phyloP scores from a whole-genome alignment of 768 basidiomycete species.

The Serendipita sp. region DNA sequence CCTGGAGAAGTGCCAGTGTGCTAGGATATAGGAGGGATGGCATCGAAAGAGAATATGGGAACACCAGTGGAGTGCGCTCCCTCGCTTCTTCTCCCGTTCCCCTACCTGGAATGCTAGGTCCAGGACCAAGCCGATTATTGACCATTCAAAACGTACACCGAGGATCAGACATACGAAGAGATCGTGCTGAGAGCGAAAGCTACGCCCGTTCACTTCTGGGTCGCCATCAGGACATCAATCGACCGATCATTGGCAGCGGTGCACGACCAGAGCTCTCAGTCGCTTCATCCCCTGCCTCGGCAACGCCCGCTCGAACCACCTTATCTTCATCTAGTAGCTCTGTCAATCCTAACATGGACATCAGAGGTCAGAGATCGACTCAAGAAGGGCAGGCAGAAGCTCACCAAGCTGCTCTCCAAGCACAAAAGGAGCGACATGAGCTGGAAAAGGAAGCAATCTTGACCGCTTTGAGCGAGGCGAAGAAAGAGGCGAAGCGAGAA shows the following conservation, averaged over 20 bases:
- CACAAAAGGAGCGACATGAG: background rate
- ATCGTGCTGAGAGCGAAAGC: background rate
- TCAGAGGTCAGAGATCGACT: background rate
- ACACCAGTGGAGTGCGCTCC: background rate
- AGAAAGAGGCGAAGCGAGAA: background rate
- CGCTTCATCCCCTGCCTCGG: background rate
- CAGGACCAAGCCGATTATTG: background rate
- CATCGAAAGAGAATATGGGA: background rate
- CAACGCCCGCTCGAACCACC: background rate
- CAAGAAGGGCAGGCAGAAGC: background rate
- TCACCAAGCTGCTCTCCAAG: background rate
- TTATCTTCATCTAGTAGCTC: constrained; percentile 1
- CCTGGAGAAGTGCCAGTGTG: background rate
- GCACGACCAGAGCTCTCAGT: background rate
- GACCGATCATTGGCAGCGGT: background rate
- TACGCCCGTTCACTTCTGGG: background rate
- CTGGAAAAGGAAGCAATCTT: constrained; percentile 1
- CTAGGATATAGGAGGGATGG: background rate
- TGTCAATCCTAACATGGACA: background rate
- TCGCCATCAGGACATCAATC: background rate
- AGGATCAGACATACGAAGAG: background rate
- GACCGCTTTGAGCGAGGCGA: background rate
- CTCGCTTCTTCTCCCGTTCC: background rate
- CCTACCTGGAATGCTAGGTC: background rate
- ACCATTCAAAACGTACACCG: background rate